These are phyloP conservation scores for Anethum foeniculum DNA, from an alignment of 140 eudicot genomes.

Conservation along the genomic window DNA sequence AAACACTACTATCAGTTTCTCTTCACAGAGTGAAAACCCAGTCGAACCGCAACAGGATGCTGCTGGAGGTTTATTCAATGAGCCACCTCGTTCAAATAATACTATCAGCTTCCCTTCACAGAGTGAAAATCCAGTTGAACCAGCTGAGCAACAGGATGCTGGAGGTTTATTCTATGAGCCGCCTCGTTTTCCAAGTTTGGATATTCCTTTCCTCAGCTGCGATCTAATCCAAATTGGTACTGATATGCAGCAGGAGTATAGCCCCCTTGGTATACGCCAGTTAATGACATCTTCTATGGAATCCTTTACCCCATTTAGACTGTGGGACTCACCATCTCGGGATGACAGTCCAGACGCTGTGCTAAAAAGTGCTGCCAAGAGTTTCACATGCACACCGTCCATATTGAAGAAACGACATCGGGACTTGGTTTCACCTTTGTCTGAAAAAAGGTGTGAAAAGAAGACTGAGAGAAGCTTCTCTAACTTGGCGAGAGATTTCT, in stretches of 20 bases:
- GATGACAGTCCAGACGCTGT: conserved; percentile 76
- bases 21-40: conserved; percentile 21
- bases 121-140: conserved; percentile 18
- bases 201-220: conserved; percentile 71
- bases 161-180: conserved; percentile 60
- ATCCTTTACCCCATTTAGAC: conserved; percentile 45
- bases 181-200: conserved; percentile 81
- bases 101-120: conserved; percentile 17
- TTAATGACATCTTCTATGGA: conserved; percentile 44
- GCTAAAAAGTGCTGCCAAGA: conserved; percentile 76
- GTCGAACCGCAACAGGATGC: conserved; percentile 26
- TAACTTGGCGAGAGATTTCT: conserved; percentile 43
- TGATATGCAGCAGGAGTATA: conserved; percentile 68
- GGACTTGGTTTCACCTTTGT: conserved; percentile 58
- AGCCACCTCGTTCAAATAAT: conserved; percentile 42
- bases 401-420: conserved; percentile 68
- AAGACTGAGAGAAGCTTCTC: conserved; percentile 47
- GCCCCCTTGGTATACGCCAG: conserved; percentile 91
- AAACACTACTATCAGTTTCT: conserved; percentile 15
- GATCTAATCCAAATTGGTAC: conserved; percentile 56
- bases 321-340: conserved; percentile 72
- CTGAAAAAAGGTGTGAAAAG: conserved; percentile 58
- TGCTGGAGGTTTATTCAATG: conserved; percentile 49
- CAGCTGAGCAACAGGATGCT: conserved; percentile 28
- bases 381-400: conserved; percentile 59